phyloP scores from a whole-genome alignment of 768 basidiomycete species.

The Wakefieldia striispora region DNA sequence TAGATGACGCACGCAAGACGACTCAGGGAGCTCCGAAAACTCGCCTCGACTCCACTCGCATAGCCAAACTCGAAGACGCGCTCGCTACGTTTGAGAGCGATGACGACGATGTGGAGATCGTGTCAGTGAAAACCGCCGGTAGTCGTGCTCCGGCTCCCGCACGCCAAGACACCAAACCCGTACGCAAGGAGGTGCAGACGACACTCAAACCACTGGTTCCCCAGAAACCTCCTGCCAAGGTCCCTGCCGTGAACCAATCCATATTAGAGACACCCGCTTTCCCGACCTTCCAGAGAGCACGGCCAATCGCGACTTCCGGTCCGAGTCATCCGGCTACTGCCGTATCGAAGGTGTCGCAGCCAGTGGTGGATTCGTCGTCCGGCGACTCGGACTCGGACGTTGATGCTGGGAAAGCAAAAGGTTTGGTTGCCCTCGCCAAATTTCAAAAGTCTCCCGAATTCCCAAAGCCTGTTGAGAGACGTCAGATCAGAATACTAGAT shows the following conservation, averaged over 20 bases:
- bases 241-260: conserved; percentile 22
- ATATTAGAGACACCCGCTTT: conserved; percentile 38
- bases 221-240: conserved; percentile 16
- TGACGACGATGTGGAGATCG: conserved; percentile 55
- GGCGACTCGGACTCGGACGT: conserved; percentile 48
- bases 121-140: conserved; percentile 36
- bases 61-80: conserved; percentile 64
- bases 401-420: conserved; percentile 41
- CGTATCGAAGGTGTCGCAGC: conserved; percentile 5
- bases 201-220: conserved; percentile 13
- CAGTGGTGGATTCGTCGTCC: conserved; percentile 33
- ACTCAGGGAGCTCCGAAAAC: conserved; percentile 47
- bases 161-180: conserved; percentile 12
- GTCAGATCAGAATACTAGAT: conserved; percentile 64
- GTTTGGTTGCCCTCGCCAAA: conserved; percentile 53
- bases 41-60: conserved; percentile 50
- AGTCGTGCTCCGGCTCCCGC: conserved; percentile 11
- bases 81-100: conserved; percentile 67
- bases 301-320: conserved; percentile 29
- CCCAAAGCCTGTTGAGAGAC: conserved; percentile 54
- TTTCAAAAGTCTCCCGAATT: conserved; percentile 61
- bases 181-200: conserved; percentile 22
- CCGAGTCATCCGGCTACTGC: conserved; percentile 31
- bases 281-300: conserved; percentile 43
- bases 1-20: conserved; percentile 56